phyloP scores from a whole-genome alignment of 1,284 basidiomycete species.

The Pholiota adiposa region DNA sequence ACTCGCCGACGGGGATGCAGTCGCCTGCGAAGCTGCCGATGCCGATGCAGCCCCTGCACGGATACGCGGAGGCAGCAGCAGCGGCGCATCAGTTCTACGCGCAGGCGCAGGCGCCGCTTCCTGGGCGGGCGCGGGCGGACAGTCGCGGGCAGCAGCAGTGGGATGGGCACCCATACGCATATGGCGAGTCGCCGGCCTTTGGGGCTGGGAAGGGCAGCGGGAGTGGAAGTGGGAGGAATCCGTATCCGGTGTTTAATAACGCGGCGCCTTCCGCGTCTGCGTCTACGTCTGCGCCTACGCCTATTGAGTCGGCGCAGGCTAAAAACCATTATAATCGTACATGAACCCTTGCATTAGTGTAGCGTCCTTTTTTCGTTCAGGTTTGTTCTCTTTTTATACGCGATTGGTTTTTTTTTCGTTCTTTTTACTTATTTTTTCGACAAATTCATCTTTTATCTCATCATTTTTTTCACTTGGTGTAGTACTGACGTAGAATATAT shows the following conservation, averaged over 20 bases:
- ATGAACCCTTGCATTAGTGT: neutral
- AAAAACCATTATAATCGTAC: neutral
- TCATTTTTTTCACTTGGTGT: too few relatives aligned
- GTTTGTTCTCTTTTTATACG: neutral
- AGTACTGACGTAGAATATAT: too few relatives aligned
- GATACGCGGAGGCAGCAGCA: conserved; percentile 3
- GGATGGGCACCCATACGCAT: conserved; percentile 52
- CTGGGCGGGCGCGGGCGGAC: conserved; percentile 47
- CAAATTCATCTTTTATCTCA: neutral
- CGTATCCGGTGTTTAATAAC: conserved; percentile 12
- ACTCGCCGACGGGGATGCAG: conserved; percentile 21
- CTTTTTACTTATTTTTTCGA: neutral
- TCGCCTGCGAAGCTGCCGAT: conserved; percentile 15
- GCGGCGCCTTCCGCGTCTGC: neutral
- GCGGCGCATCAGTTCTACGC: conserved; percentile 11
- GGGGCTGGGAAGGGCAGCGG: too few relatives aligned
- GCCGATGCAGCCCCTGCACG: conserved; percentile 17
- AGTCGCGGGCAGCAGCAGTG: conserved; percentile 77
- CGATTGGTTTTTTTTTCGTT: conserved; percentile 4
- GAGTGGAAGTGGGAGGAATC: conserved; percentile 6
- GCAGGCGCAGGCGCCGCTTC: neutral
- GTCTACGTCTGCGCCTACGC: neutral
- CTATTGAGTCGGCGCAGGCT: neutral
- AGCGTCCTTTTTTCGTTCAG: neutral
- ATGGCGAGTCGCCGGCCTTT: neutral